These are phyloP conservation scores for Wickerhamomyces silvicola DNA, from an alignment of 805 yeast species.

Conservation along the genomic window DNA sequence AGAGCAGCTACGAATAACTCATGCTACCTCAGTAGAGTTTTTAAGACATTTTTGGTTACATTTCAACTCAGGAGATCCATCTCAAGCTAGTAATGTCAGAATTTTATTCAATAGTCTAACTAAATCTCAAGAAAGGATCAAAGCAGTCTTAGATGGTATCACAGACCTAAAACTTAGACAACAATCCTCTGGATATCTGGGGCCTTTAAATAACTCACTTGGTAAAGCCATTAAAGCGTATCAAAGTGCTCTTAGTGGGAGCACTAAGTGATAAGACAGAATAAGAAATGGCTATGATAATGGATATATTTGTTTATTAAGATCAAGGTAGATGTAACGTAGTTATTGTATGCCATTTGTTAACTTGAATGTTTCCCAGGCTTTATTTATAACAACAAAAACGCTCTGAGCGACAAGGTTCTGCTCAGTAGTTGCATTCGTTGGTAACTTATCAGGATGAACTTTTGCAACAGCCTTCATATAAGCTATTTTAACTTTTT, in stretches of 20 bases:
- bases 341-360: slow-evolving; percentile 40
- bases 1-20: slow-evolving; percentile 53
- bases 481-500: slow-evolving; percentile 79
- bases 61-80: slow-evolving; percentile 42
- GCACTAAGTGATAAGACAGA: neutral
- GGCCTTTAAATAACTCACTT: slow-evolving; percentile 39
- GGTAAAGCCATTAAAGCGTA: slow-evolving; percentile 41
- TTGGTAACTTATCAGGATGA: slow-evolving; percentile 76
- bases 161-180: slow-evolving; percentile 23
- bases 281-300: neutral
- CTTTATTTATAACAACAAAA: slow-evolving; percentile 73
- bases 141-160: slow-evolving; percentile 26
- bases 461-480: slow-evolving; percentile 89
- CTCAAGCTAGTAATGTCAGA: slow-evolving; percentile 37
- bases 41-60: slow-evolving; percentile 70
- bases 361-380: slow-evolving; percentile 81
- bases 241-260: slow-evolving; percentile 28
- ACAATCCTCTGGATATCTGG: slow-evolving; percentile 29
- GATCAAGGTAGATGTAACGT: neutral
- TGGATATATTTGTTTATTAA: no score
- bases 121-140: slow-evolving; percentile 41
- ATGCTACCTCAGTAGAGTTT: slow-evolving; percentile 70
- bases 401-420: slow-evolving; percentile 84
- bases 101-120: slow-evolving; percentile 42
- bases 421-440: slow-evolving; percentile 54